Evolutionary conservation across 805 yeast genomes (phyloP), one percentile per base, ranked within the genome.

Genomic region (Cyberlindnera saturnus): DNA sequence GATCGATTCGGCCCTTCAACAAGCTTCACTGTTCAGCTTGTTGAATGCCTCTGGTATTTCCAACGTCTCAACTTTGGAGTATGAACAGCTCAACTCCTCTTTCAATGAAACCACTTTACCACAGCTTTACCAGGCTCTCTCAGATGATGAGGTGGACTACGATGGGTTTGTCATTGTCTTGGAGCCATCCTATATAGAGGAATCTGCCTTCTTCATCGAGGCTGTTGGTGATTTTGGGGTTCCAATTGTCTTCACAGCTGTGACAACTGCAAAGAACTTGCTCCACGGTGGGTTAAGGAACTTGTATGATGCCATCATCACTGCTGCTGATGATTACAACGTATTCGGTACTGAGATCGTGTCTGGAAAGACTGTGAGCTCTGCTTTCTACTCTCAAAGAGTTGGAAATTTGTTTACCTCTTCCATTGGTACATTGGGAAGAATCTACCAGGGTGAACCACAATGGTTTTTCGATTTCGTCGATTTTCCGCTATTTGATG

Each of bases 191-290:
- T 66, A 75, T 2, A 60, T 73, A 57, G 79, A 74, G 47, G 74
- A 71, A 47, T 70, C 79, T 7, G 71, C 76, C 1, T 74, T 74
- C 52, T 74, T 74, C 50, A 54, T 74, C 32, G 74, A 73, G 44
- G 36, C 35, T 20, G 70, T 75, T 14, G 47, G 70, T 4, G 56
- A 61, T 5, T 20, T 42, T 14, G 36, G 44, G 13, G 31, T 69
- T 42, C 80, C 81, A 5, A 67, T 75, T 40, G 77, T 75, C 6
- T 55, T 75, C 58, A 72, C 79, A 46, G 78, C 79, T 1, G 63
- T 73, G 16, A 70, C 74, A 74, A 60, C 77, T 44, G 75, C 77
- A 0, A 64, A 72, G n/a, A 70, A 76, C 31, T 70, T 77, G 8
- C 63, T 75, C 16, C 64, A 74, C 1, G 79, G 73, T 51, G 79